Percentiles rank a stretch among this genome's conserved stretches.
Evolutionary conservation across 1,284 basidiomycete species (phyloP).

Genomic region (Gymnopus androsaceus): DNA sequence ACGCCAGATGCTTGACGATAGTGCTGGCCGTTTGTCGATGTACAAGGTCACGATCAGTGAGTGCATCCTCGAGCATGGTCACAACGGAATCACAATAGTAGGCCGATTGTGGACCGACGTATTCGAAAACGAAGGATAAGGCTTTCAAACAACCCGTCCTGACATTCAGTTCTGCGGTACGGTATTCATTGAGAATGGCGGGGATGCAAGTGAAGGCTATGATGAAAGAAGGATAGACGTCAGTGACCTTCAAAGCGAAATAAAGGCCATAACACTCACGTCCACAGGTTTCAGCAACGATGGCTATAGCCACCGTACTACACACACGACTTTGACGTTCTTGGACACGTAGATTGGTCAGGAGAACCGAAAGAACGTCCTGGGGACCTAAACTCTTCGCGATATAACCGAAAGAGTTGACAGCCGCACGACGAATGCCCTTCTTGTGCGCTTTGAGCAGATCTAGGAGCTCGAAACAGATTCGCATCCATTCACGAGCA

Average conservation of each 20-base stretch:
- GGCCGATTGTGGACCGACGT: slow-evolving; percentile 99
- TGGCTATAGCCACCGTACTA: slow-evolving; percentile 97
- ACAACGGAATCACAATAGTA: slow-evolving; percentile 98
- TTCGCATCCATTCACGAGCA: slow-evolving; percentile 99
- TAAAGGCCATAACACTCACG: slow-evolving; percentile 56
- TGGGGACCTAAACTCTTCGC: slow-evolving; percentile 99
- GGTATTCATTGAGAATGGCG: slow-evolving; percentile 98
- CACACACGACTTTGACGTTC: slow-evolving; percentile 99
- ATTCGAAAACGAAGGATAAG: slow-evolving; percentile 98
- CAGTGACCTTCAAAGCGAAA: slow-evolving; percentile 21
- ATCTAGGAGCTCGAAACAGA: slow-evolving; percentile 98
- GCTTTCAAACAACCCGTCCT: slow-evolving; percentile 99
- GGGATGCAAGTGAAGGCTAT: slow-evolving; percentile 97
- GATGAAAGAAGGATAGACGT: slow-evolving; percentile 16
- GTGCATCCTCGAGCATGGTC: slow-evolving; percentile 95
- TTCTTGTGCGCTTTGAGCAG: slow-evolving; percentile 99
- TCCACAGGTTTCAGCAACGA: slow-evolving; percentile 96
- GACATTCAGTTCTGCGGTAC: slow-evolving; percentile 96
- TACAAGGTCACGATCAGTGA: slow-evolving; percentile 97
- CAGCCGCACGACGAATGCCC: slow-evolving; percentile 96
- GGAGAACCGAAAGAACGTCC: slow-evolving; percentile 93
- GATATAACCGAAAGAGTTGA: slow-evolving; percentile 99
- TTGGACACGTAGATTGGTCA: slow-evolving; percentile 97
- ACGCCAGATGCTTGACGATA: slow-evolving; percentile 98
- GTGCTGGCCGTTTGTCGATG: slow-evolving; percentile 98